phyloP scores from a whole-genome alignment of 2,329 filamentous ascomycete genomes.

The Monilinia vaccinii-corymbosi region DNA sequence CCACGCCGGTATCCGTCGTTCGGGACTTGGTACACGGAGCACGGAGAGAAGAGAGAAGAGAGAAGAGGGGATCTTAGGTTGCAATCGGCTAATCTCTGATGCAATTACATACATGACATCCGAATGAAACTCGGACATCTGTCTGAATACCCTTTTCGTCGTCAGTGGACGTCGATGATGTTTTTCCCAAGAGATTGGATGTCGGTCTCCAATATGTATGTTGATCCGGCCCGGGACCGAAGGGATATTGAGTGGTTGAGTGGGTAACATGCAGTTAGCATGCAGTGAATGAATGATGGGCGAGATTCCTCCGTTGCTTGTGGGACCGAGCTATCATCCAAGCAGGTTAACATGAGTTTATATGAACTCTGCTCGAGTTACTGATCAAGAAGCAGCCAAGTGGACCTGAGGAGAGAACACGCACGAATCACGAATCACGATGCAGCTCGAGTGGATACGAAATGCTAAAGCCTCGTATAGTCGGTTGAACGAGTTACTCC shows the following conservation, averaged over 20 bases:
- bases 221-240: background rate
- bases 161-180: background rate
- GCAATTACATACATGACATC: conserved; percentile 8
- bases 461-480: background rate
- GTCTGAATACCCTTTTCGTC: background rate
- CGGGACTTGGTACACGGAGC: background rate
- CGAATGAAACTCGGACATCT: conserved; percentile 4
- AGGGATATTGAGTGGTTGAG: background rate
- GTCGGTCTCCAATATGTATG: background rate
- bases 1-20: background rate
- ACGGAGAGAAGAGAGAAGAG: background rate
- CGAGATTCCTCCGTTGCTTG: background rate
- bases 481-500: background rate
- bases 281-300: background rate
- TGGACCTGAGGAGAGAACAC: background rate
- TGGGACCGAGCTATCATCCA: background rate
- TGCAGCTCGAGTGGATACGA: background rate
- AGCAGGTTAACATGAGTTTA: background rate
- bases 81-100: conserved; percentile 1
- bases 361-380: background rate
- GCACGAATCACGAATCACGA: background rate
- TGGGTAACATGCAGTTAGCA: background rate
- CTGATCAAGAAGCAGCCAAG: background rate
- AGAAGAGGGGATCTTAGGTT: background rate
- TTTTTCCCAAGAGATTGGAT: background rate